Percentiles rank a stretch among this genome's conserved stretches.
These are phyloP conservation scores for Gossypium stocksii DNA, from an alignment of 345 rosid genomes.

Conservation along the genomic window DNA sequence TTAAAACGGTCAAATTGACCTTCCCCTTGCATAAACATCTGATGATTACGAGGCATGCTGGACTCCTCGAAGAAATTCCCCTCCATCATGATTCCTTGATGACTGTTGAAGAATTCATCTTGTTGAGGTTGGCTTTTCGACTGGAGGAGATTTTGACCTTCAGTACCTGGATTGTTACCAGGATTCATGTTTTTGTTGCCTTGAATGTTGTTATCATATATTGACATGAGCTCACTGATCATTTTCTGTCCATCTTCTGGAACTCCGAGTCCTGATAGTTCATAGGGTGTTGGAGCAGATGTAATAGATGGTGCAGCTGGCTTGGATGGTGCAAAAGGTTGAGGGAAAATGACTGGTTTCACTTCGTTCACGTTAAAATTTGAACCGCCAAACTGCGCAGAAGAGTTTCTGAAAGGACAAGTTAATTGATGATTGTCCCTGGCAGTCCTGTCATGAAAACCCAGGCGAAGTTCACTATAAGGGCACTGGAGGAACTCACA, in stretches of 20 bases:
- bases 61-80: slow-evolving; percentile 56
- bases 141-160: slow-evolving; percentile 39
- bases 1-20: slow-evolving; percentile 45
- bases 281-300: slow-evolving; percentile 40
- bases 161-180: slow-evolving; percentile 28
- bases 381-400: slow-evolving; percentile 52
- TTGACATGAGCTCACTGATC: slow-evolving; percentile 81
- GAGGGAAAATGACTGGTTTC: slow-evolving; percentile 67
- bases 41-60: slow-evolving; percentile 41
- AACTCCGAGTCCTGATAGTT: slow-evolving; percentile 66
- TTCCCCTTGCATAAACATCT: slow-evolving; percentile 44
- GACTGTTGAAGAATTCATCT: slow-evolving; percentile 41
- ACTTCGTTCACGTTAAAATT: slow-evolving; percentile 66
- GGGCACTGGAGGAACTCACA: slow-evolving; percentile 76
- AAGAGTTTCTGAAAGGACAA: slow-evolving; percentile 48
- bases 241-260: slow-evolving; percentile 95
- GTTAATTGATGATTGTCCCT: slow-evolving; percentile 78
- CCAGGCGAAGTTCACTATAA: slow-evolving; percentile 50
- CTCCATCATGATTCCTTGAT: slow-evolving; percentile 43
- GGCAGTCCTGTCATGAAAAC: slow-evolving; percentile 61
- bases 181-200: slow-evolving; percentile 38
- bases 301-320: slow-evolving; percentile 30
- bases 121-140: slow-evolving; percentile 57
- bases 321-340: slow-evolving; percentile 46
- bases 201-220: slow-evolving; percentile 63